These are phyloP conservation scores for Trichoderma sp. DNA, from an alignment of 2,329 filamentous ascomycete species.

Conservation along the genomic window DNA sequence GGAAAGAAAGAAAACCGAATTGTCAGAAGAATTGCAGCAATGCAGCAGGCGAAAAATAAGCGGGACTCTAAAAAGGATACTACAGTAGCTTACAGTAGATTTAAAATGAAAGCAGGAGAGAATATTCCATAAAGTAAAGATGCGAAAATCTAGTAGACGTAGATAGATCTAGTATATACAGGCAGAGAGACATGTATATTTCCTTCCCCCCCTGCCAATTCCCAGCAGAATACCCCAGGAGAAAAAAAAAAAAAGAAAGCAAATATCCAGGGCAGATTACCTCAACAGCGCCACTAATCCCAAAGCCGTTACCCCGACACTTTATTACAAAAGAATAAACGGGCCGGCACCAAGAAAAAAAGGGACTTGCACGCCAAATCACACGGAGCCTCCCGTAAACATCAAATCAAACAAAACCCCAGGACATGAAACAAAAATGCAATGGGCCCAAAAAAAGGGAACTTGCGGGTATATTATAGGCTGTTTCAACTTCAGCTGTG, in stretches of 20 bases:
- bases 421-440: background rate
- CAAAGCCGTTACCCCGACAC: background rate
- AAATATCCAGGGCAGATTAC: background rate
- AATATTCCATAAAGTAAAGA: no score
- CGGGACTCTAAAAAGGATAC: background rate
- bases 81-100: background rate
- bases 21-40: background rate
- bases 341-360: background rate
- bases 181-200: background rate
- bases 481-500: slow-evolving; percentile 11
- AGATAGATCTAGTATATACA: background rate
- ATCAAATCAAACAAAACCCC: background rate
- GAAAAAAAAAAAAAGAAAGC: background rate
- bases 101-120: background rate
- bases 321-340: background rate
- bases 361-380: background rate
- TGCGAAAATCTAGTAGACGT: background rate
- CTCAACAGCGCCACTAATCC: background rate
- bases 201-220: background rate
- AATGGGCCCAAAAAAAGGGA: background rate
- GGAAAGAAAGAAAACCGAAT: background rate
- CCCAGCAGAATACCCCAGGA: no score
- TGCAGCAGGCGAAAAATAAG: no score
- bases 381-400: background rate
- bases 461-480: background rate